phyloP scores from a whole-genome alignment of 164 flowering plant species.

The Amborella trichopoda region DNA sequence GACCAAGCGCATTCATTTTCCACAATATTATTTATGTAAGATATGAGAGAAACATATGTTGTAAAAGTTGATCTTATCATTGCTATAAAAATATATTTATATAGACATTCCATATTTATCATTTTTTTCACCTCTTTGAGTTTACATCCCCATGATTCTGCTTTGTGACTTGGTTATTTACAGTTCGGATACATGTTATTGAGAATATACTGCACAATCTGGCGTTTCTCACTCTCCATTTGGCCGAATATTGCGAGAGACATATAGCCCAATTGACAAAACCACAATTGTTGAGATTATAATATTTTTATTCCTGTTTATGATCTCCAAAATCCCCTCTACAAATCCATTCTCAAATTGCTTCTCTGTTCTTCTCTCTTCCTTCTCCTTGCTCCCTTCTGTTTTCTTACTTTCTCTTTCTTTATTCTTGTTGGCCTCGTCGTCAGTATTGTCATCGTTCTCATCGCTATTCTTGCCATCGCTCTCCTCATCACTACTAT shows the following conservation, averaged over 20 bases:
- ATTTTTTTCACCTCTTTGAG: too few relatives aligned
- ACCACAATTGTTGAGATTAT: constrained; percentile 31
- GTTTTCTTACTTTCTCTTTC: background rate
- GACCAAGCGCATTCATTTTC: too few relatives aligned
- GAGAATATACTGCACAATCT: too few relatives aligned
- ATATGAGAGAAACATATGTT: too few relatives aligned
- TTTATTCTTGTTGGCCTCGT: background rate
- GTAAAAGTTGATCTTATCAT: too few relatives aligned
- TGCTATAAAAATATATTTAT: too few relatives aligned
- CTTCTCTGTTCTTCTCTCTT: background rate
- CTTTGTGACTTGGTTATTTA: too few relatives aligned
- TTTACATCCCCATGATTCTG: too few relatives aligned
- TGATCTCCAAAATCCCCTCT: constrained; percentile 8
- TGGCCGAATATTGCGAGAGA: constrained; percentile 17
- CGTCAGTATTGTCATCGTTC: background rate
- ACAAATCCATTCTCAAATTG: constrained; percentile 3
- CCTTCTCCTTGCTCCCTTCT: background rate
- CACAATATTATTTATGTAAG: too few relatives aligned
- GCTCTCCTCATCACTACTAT: background rate
- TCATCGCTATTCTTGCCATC: background rate
- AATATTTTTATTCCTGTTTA: constrained; percentile 20
- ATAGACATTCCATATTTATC: too few relatives aligned
- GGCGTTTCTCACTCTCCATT: constrained; percentile 1
- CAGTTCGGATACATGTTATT: too few relatives aligned
- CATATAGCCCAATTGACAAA: constrained; percentile 31